Percentiles rank a stretch among this genome's conserved stretches.
Evolutionary conservation across 2,329 filamentous ascomycete genomes (phyloP).

Genomic region (Gyromitra esculenta): DNA sequence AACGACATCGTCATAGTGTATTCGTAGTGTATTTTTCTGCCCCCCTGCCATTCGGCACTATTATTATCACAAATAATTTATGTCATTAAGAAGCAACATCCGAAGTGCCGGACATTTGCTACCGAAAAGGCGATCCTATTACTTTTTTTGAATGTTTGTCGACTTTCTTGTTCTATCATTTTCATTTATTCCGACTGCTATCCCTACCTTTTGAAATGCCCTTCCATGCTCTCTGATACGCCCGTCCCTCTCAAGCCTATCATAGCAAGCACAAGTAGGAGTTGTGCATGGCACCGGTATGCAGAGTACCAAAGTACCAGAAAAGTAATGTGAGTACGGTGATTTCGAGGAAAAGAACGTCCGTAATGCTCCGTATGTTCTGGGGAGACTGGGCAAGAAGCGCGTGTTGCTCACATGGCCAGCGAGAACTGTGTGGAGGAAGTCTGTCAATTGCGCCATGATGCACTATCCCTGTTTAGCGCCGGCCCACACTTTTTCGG

Average conservation of each 20-base stretch:
- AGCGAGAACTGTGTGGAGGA: constrained; percentile 35
- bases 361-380: constrained; percentile 37
- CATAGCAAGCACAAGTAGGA: constrained; percentile 31
- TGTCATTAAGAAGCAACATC: constrained; percentile 22
- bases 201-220: constrained; percentile 38
- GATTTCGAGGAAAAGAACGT: constrained; percentile 33
- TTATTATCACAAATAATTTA: constrained; percentile 19
- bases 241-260: constrained; percentile 40
- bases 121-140: constrained; percentile 25
- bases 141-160: background rate
- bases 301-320: constrained; percentile 30
- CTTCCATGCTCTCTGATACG: constrained; percentile 33
- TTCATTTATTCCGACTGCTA: background rate
- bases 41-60: constrained; percentile 5
- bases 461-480: constrained; percentile 50
- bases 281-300: constrained; percentile 36
- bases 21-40: background rate
- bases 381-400: constrained; percentile 27
- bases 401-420: constrained; percentile 52
- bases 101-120: constrained; percentile 15
- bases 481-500: constrained; percentile 43
- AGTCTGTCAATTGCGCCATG: constrained; percentile 52
- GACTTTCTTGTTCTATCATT: constrained; percentile 1
- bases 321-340: constrained; percentile 30
- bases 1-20: constrained; percentile 31